Conservation (phyloP, 352 stramenopile genomes). For the Pythium aquatile region DNA sequence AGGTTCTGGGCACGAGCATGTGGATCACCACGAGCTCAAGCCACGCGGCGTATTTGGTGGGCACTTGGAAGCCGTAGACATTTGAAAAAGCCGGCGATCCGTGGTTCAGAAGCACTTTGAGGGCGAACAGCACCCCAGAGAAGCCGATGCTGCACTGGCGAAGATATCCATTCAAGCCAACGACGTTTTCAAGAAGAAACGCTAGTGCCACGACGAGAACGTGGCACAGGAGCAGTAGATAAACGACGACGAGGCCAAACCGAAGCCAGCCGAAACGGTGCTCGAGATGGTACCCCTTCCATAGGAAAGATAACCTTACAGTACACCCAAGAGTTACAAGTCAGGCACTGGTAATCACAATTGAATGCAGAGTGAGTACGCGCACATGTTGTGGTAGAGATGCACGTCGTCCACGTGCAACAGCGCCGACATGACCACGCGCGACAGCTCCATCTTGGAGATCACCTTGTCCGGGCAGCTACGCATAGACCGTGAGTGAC, state of each 20-base stretch:
- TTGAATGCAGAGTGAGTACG: background rate
- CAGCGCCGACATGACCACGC: conserved; percentile 71
- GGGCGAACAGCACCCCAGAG: conserved; percentile 71
- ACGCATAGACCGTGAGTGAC: background rate
- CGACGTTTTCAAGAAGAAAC: conserved; percentile 32
- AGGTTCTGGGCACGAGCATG: conserved; percentile 73
- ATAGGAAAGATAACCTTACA: conserved; percentile 71
- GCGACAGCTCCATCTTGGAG: conserved; percentile 31
- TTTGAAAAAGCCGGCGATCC: conserved; percentile 60
- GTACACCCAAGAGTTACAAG: conserved; percentile 23
- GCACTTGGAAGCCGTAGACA: conserved; percentile 71
- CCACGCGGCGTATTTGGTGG: conserved; percentile 88
- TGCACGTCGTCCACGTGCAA: conserved; percentile 85
- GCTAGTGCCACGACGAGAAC: conserved; percentile 48
- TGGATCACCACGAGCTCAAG: conserved; percentile 87
- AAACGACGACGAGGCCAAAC: conserved; percentile 49
- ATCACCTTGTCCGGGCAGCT: conserved; percentile 74
- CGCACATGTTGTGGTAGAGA: conserved; percentile 91
- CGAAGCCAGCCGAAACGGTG: conserved; percentile 42
- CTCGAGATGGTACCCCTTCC: conserved; percentile 84
- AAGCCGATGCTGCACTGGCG: conserved; percentile 74
- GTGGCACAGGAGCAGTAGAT: conserved; percentile 66
- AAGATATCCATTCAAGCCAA: conserved; percentile 23
- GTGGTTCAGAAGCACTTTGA: conserved; percentile 86
- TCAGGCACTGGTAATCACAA: background rate